Base-by-base conservation (phyloP, 495 filamentous ascomycete genomes). In the Aspergillus conjunctus region DNA sequence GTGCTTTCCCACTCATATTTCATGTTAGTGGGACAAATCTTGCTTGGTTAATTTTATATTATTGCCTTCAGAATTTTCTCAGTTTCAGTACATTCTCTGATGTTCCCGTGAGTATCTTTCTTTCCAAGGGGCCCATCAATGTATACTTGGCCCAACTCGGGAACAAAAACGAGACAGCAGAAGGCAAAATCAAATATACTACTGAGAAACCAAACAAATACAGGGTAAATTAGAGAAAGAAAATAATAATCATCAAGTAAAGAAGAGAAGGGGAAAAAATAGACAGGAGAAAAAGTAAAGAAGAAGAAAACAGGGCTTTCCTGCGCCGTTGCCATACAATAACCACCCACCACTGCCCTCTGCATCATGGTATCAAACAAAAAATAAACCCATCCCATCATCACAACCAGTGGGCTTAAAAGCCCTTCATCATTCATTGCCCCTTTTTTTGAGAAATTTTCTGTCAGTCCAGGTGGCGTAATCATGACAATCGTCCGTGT, bases 401-500 rank as follows among this genome's bases (percentile, higher is more conserved):
- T 57, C 17, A 22, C 20, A 39, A 57, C 57, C 18, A 30, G 12
- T 44, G 34, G 20, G 26, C n/a, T 43, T n/a, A 7, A 30, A 26
- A 44, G 21, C 14, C 39, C 30, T 20, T 51, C 46, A 55, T 54
- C n/a, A 39, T 43, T 39, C 34, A 20, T 37, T 26, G 26, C 17
- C 18, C 41, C 26, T 20, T 37, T 51, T 45, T 51, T 14, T 46
- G 26, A 26, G 5, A 26, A 26, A 26, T 26, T 2, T 26, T 26
- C 5, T 26, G 26, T 26, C 26, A 26, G 26, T 26, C 48, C 58
- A 32, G 31, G 15, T 52, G 30, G 34, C 51, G 30, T 59, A 43
- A 49, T 63, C 63, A 66, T 61, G 26, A 54, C 33, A 59, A 26
- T 44, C 31, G 43, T 54, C 44, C 56, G 45, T 33, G 39, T 44